phyloP scores from a whole-genome alignment of 2,329 filamentous ascomycete genomes.

The Sclerotinia minor region DNA sequence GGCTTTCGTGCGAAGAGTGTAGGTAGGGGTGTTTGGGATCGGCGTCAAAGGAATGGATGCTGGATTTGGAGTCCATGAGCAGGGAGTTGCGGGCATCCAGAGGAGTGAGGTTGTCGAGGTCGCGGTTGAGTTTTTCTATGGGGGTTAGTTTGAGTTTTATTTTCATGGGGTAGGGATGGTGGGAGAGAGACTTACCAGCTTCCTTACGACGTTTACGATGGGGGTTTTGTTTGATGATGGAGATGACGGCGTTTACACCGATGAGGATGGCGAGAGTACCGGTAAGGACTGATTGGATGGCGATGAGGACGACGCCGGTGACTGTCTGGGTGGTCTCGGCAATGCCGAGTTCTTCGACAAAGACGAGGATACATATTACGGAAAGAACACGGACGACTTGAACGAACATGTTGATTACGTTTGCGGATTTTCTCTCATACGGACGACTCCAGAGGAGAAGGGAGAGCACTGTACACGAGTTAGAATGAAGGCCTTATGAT shows the following conservation, averaged over 20 bases:
- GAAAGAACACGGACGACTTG: conserved; percentile 87
- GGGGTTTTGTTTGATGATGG: conserved; percentile 83
- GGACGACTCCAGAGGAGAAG: conserved; percentile 83
- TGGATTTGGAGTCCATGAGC: conserved; percentile 46
- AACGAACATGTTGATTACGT: conserved; percentile 91
- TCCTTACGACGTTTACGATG: conserved; percentile 87
- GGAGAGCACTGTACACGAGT: conserved; percentile 56
- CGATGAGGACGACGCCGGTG: conserved; percentile 88
- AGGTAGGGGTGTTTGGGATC: conserved; percentile 33
- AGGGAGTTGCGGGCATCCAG: conserved; percentile 86
- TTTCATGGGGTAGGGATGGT: background rate
- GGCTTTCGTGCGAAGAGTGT: conserved; percentile 28
- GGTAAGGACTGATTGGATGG: conserved; percentile 83
- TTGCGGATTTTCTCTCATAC: conserved; percentile 81
- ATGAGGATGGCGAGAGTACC: conserved; percentile 84
- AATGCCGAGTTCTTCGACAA: conserved; percentile 90
- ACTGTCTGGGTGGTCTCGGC: conserved; percentile 91
- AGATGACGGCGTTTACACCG: conserved; percentile 80
- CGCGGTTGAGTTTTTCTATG: conserved; percentile 73
- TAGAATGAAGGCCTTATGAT: background rate
- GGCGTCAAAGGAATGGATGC: conserved; percentile 10
- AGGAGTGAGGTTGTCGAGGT: conserved; percentile 80
- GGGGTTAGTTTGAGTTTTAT: background rate
- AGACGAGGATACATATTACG: conserved; percentile 84
- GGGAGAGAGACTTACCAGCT: conserved; percentile 65